Evolutionary conservation across 805 yeast genomes (phyloP).

Genomic region (Suhomyces vadensis): DNA sequence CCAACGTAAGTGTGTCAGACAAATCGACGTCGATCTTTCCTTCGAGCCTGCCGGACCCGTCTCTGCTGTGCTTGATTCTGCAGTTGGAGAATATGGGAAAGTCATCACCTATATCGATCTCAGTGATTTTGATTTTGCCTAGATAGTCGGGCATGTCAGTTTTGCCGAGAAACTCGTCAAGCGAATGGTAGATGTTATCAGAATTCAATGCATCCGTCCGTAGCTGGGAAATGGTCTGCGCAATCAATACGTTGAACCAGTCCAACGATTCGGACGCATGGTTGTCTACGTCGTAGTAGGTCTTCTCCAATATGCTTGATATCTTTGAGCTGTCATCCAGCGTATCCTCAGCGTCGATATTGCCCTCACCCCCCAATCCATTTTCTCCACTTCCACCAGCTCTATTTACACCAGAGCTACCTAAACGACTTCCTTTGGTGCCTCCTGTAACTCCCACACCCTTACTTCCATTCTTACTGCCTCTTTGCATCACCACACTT

Average conservation of each 20-base stretch:
- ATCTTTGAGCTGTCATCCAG: conserved; percentile 23
- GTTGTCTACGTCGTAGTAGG: conserved; percentile 85
- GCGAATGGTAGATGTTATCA: conserved; percentile 79
- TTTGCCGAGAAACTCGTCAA: conserved; percentile 63
- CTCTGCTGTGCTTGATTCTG: conserved; percentile 64
- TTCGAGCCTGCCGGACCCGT: conserved; percentile 57
- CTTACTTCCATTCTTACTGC: conserved; percentile 21
- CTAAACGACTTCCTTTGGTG: conserved; percentile 6
- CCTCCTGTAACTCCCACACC: background rate
- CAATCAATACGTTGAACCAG: conserved; percentile 94
- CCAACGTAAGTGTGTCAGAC: conserved; percentile 82
- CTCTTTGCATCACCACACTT: conserved; percentile 35
- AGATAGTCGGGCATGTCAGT: conserved; percentile 77
- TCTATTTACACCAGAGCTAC: background rate
- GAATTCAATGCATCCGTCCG: conserved; percentile 85
- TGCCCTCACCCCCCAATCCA: conserved; percentile 6
- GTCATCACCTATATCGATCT: conserved; percentile 90
- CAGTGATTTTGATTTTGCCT: conserved; percentile 76
- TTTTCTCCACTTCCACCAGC: conserved; percentile 10
- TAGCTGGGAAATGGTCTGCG: conserved; percentile 84
- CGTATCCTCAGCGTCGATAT: conserved; percentile 16
- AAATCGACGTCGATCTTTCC: conserved; percentile 91
- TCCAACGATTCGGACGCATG: conserved; percentile 91
- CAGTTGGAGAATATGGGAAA: conserved; percentile 95
- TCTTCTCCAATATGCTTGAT: conserved; percentile 73